A percentile compares a stretch with the other conserved stretches of the same genome.
These are phyloP conservation scores for Millerozyma acaciae DNA, from an alignment of 805 yeast species.

Conservation along the genomic window DNA sequence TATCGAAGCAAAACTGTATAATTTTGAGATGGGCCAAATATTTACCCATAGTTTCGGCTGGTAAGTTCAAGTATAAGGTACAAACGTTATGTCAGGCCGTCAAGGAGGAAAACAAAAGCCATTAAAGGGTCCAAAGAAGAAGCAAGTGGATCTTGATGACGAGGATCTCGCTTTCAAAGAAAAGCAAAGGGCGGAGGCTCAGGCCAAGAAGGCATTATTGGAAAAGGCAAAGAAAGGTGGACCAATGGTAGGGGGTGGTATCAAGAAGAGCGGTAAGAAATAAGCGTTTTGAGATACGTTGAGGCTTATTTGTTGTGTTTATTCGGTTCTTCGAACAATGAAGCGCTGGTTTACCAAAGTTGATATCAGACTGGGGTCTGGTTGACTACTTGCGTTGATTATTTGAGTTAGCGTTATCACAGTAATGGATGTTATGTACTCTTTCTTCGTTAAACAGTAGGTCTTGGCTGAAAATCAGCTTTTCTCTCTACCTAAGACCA, in stretches of 20 bases:
- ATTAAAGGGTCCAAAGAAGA: conserved; percentile 81
- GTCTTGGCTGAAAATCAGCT: too few species aligned
- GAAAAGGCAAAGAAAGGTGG: conserved; percentile 86
- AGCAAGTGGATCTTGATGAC: conserved; percentile 70
- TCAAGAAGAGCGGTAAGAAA: conserved; percentile 71
- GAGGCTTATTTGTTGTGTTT: too few species aligned
- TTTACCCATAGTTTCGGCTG: not conserved
- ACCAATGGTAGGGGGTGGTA: conserved; percentile 90
- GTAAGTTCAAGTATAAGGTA: not conserved
- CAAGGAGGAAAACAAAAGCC: conserved; percentile 98
- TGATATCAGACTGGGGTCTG: too few species aligned
- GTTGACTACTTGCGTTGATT: too few species aligned
- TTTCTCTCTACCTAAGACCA: too few species aligned
- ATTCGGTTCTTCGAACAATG: too few species aligned
- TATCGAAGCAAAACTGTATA: not conserved
- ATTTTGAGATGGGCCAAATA: not conserved
- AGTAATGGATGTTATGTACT: too few species aligned
- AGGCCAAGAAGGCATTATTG: conserved; percentile 88
- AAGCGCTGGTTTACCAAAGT: too few species aligned
- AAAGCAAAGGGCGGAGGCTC: conserved; percentile 92
- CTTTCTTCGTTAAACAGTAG: too few species aligned
- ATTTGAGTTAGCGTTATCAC: too few species aligned
- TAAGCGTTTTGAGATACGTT: too few species aligned
- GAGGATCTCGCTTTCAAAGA: conserved; percentile 89
- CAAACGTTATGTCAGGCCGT: conserved; percentile 74